Percentiles rank a stretch among this genome's conserved stretches.
Conservation (phyloP, 306 rosid genomes). For the Lathyrus oleraceus region DNA sequence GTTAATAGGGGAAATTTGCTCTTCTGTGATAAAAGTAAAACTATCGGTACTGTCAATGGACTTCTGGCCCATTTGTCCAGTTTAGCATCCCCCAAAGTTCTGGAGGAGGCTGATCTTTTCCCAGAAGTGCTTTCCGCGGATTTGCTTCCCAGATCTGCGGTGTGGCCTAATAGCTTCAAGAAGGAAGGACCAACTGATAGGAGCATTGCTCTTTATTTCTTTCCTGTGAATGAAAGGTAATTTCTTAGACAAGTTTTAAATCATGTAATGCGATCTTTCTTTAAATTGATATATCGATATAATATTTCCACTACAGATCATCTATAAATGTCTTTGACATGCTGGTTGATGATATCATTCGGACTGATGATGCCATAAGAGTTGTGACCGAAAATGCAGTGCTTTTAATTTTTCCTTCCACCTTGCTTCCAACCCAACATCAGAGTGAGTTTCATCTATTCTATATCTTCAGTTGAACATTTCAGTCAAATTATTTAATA, state of each 20-base stretch:
- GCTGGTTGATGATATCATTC: constrained; percentile 53
- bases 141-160: constrained; percentile 41
- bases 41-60: constrained; percentile 35
- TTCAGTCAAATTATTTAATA: constrained; percentile 21
- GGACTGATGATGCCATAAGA: constrained; percentile 53
- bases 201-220: constrained; percentile 72
- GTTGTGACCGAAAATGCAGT: constrained; percentile 54
- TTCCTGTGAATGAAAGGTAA: constrained; percentile 65
- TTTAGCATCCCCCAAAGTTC: constrained; percentile 63
- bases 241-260: neutral
- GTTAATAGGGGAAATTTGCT: constrained; percentile 63
- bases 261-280: constrained; percentile 15
- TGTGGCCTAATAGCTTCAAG: constrained; percentile 77
- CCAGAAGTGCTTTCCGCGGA: constrained; percentile 51
- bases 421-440: constrained; percentile 44
- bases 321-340: constrained; percentile 48
- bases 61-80: constrained; percentile 67
- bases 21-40: constrained; percentile 37
- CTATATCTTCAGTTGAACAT: neutral
- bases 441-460: constrained; percentile 56
- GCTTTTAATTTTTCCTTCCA: constrained; percentile 70
- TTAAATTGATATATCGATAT: constrained; percentile 1
- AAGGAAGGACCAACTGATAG: constrained; percentile 49
- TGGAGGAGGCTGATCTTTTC: constrained; percentile 46
- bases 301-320: constrained; percentile 36